A percentile compares a stretch with the other conserved stretches of the same genome.
Evolutionary conservation across 805 yeast genomes (phyloP).

Genomic region (Sporopachydermia lactativora): DNA sequence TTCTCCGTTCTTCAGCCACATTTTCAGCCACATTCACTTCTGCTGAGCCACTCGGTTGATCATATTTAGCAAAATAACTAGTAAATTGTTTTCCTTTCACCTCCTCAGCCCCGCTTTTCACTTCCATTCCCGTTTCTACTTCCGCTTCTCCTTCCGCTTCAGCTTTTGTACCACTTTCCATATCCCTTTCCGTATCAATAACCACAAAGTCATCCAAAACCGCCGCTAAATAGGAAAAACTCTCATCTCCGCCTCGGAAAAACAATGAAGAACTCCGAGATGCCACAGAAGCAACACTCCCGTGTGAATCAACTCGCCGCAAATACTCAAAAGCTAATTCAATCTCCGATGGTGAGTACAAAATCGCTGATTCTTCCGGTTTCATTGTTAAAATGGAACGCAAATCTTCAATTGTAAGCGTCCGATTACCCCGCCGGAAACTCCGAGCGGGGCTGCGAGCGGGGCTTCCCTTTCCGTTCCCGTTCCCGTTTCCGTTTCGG

Average conservation of each 20-base stretch:
- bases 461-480: too few species aligned
- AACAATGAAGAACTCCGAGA: not conserved
- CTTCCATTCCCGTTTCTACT: not conserved
- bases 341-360: not conserved
- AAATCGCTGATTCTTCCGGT: not conserved
- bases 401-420: not conserved
- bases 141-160: not conserved
- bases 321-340: not conserved
- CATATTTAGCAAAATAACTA: not conserved
- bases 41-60: too few species aligned
- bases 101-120: not conserved
- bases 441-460: too few species aligned
- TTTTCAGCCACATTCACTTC: too few species aligned
- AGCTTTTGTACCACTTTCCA: not conserved
- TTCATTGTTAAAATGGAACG: not conserved
- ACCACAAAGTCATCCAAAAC: too few species aligned
- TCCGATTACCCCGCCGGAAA: too few species aligned
- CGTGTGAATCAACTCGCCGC: not conserved
- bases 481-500: not conserved
- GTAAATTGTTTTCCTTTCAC: not conserved
- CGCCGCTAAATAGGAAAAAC: not conserved
- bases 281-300: not conserved
- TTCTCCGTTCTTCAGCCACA: too few species aligned
- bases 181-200: too few species aligned
- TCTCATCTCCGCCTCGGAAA: not conserved